Conservation (phyloP, 1,284 basidiomycete species). For the Ustilago hordei region DNA sequence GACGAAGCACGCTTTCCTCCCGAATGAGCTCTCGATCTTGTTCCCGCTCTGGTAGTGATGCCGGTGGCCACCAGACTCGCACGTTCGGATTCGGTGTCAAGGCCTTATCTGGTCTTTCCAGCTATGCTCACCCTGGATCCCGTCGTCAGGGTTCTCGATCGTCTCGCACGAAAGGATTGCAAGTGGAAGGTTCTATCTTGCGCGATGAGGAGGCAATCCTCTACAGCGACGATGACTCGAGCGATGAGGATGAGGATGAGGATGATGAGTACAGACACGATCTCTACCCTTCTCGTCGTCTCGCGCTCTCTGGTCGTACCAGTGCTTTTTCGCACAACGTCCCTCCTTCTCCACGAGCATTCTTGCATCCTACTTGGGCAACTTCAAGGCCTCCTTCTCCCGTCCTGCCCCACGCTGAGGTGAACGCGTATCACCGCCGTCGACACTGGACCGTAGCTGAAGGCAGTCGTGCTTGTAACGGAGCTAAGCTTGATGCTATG, state of each 20-base stretch:
- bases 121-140: constrained; percentile 26
- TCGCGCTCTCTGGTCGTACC: constrained; percentile 20
- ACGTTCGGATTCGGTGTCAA: constrained; percentile 27
- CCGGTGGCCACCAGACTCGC: constrained; percentile 20
- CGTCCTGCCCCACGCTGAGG: constrained; percentile 7
- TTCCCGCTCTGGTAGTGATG: constrained; percentile 42
- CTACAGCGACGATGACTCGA: constrained; percentile 36
- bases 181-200: constrained; percentile 45
- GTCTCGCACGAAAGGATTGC: constrained; percentile 23
- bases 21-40: constrained; percentile 34
- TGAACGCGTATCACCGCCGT: constrained; percentile 25
- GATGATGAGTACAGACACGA: constrained; percentile 18
- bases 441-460: constrained; percentile 41
- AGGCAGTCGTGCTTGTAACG: constrained; percentile 34
- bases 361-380: constrained; percentile 5
- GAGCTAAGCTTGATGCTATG: constrained; percentile 15
- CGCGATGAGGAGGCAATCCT: constrained; percentile 39
- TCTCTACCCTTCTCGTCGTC: constrained; percentile 13
- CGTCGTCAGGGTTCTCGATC: constrained; percentile 7
- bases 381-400: constrained; percentile 18
- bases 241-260: constrained; percentile 23
- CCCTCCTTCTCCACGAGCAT: constrained; percentile 12
- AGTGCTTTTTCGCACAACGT: constrained; percentile 12
- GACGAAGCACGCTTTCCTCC: constrained; percentile 39
- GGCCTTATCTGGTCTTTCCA: constrained; percentile 36